phyloP scores from a whole-genome alignment of 148 eudicot species.

The Chenopodium quinoa region DNA sequence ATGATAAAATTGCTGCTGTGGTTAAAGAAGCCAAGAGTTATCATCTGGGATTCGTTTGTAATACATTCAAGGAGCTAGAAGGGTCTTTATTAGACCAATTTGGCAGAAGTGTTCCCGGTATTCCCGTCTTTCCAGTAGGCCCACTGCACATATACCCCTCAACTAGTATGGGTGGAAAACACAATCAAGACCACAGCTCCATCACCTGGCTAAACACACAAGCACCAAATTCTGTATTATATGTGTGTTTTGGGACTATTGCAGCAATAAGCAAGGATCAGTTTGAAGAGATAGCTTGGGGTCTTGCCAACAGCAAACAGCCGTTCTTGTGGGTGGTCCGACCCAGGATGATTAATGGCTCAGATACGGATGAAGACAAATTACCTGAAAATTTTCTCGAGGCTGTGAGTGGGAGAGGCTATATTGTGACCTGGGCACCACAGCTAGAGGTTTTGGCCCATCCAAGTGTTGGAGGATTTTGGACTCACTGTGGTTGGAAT shows the following conservation, averaged over 20 bases:
- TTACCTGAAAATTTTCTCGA: constrained; percentile 25
- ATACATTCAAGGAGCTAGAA: constrained; percentile 47
- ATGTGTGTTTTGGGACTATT: constrained; percentile 52
- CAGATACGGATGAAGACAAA: constrained; percentile 8
- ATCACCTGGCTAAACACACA: constrained; percentile 43
- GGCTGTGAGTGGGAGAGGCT: constrained; percentile 29
- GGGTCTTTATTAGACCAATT: constrained; percentile 25
- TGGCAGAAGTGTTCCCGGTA: constrained; percentile 11
- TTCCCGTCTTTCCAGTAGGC: constrained; percentile 37
- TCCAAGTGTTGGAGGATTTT: constrained; percentile 49
- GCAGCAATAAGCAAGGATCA: constrained; percentile 33
- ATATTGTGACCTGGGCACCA: constrained; percentile 45
- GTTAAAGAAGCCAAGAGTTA: constrained; percentile 28
- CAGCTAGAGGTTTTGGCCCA: constrained; percentile 53
- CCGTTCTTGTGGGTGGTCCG: constrained; percentile 52
- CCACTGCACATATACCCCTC: constrained; percentile 41
- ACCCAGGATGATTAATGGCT: constrained; percentile 31
- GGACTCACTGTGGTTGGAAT: constrained; percentile 65
- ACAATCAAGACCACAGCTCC: constrained; percentile 31
- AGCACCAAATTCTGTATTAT: constrained; percentile 43
- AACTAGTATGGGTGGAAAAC: constrained; percentile 18
- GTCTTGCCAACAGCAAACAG: constrained; percentile 42
- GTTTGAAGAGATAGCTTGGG: constrained; percentile 47
- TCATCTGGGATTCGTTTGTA: constrained; percentile 37
- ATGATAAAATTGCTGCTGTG: constrained; percentile 19